Evolutionary conservation across 164 flowering plant species (phyloP), one percentile per base, ranked within the genome.

Genomic region (Saururus chinensis): DNA sequence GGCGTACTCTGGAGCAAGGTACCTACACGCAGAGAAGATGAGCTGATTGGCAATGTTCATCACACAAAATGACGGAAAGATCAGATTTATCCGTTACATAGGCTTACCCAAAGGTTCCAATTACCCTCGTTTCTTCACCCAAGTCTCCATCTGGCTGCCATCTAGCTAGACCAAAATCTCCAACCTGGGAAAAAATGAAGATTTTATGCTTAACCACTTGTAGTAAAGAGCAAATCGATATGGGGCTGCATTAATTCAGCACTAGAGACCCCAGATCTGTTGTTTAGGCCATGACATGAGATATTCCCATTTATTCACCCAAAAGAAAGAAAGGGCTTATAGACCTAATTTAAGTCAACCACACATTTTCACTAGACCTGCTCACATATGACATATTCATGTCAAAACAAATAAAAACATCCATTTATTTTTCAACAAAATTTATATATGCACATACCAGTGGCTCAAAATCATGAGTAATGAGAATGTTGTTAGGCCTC

Each of bases 401-500:
- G 17, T 51, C 30, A 22, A 23, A 56, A 23, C 17, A 13, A 45
- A 12, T 12, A 45, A 4, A 13, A 9, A 45, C 49, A 45, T 12
- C 14, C 14, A 45, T 7, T 10, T 12, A 45, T 12, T 10, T 12
- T 17, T 45, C 2, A 12, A 45, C 14, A 45, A 45, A 42, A 45
- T 2, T 12, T 4, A 45, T 12, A 10, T 13, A 45, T 60, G n/a
- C 63, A 25, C 53, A 45, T 30, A 60, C 40, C 63, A 23, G 45
- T 16, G 45, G 63, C 51, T 90, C 95, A 76, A 85, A 93, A 72
- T 90, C 98, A 79, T 93, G 98, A 54, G 98, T 93, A 60, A 93
- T 70, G n/a, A 93, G 92, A 68, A 93, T 88, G 71, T 93, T 93
- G 75, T 90, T 93, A 12, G 98, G 98, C 63, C 98, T 80, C 93